Percentiles rank a stretch among this genome's conserved stretches.
phyloP scores from a whole-genome alignment of 1,284 basidiomycete genomes.

The Hymenochaete sp. region DNA sequence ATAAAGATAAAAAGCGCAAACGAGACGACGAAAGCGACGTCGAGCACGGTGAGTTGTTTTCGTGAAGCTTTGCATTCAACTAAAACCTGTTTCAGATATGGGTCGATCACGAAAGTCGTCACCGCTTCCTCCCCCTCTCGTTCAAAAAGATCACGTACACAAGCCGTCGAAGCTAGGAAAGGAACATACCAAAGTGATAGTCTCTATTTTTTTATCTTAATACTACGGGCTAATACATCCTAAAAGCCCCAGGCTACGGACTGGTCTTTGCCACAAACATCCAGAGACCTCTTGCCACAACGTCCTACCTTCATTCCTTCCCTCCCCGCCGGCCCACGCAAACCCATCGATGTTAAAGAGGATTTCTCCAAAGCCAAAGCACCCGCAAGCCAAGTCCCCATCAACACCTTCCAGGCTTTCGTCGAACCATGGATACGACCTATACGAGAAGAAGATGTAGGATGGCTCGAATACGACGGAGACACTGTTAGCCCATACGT shows the following conservation, averaged over 20 bases:
- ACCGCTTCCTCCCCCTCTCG: slow-evolving; percentile 33
- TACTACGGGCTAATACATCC: background rate
- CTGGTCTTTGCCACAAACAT: slow-evolving; percentile 44
- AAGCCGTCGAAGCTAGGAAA: slow-evolving; percentile 42
- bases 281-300: slow-evolving; percentile 44
- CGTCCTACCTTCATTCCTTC: slow-evolving; percentile 40
- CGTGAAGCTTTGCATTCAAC: background rate
- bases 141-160: slow-evolving; percentile 40
- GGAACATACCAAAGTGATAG: slow-evolving; percentile 12
- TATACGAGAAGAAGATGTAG: slow-evolving; percentile 85
- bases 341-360: slow-evolving; percentile 71
- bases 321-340: slow-evolving; percentile 65
- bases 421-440: slow-evolving; percentile 81
- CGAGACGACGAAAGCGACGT: slow-evolving; percentile 69
- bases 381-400: slow-evolving; percentile 53
- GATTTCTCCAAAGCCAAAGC: slow-evolving; percentile 79
- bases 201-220: background rate
- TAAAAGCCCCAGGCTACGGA: slow-evolving; percentile 43
- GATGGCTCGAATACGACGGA: slow-evolving; percentile 78
- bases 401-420: slow-evolving; percentile 73
- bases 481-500: slow-evolving; percentile 83
- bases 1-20: slow-evolving; percentile 62
- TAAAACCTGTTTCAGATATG: slow-evolving; percentile 29
- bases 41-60: slow-evolving; percentile 41
- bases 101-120: slow-evolving; percentile 51